These are phyloP conservation scores for Kondoa subrosea DNA, from an alignment of 768 basidiomycete species.

Conservation along the genomic window DNA sequence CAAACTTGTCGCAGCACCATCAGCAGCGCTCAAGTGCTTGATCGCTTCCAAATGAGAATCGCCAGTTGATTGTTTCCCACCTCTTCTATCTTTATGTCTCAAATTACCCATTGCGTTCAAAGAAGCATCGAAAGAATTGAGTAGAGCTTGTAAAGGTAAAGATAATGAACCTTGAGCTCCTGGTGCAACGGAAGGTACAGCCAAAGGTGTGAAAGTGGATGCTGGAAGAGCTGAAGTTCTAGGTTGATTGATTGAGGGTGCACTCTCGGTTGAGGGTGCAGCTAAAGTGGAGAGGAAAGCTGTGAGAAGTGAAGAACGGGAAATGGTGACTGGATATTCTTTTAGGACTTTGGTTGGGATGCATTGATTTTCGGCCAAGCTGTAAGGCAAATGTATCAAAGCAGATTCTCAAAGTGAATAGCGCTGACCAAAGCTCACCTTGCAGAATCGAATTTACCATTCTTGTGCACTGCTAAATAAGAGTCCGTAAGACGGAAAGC, in stretches of 20 bases:
- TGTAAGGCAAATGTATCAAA: background rate
- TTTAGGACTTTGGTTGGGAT: conserved; percentile 25
- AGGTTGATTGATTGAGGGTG: background rate
- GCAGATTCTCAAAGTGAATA: background rate
- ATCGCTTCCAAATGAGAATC: conserved; percentile 3
- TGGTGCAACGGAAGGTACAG: conserved; percentile 1
- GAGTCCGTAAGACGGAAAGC: conserved; percentile 23
- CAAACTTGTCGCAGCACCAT: background rate
- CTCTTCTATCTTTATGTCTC: background rate
- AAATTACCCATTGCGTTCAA: background rate
- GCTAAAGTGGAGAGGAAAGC: conserved; percentile 25
- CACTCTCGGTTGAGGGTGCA: background rate
- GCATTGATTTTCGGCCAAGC: conserved; percentile 24
- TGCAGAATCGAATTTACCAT: conserved; percentile 24
- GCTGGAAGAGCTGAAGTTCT: background rate
- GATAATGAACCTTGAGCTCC: background rate
- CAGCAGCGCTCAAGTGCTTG: conserved; percentile 6
- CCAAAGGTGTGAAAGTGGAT: background rate
- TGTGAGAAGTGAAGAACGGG: conserved; percentile 25
- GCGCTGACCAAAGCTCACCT: conserved; percentile 13
- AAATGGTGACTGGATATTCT: conserved; percentile 26
- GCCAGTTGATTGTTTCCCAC: background rate
- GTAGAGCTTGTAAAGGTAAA: conserved; percentile 3
- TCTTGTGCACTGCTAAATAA: conserved; percentile 23
- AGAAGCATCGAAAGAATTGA: conserved; percentile 1